A percentile compares a stretch with the other conserved stretches of the same genome.
These are phyloP conservation scores for Apophysomyces ossiformis DNA, from an alignment of 371 early-diverging fungal genomes.

Conservation along the genomic window DNA sequence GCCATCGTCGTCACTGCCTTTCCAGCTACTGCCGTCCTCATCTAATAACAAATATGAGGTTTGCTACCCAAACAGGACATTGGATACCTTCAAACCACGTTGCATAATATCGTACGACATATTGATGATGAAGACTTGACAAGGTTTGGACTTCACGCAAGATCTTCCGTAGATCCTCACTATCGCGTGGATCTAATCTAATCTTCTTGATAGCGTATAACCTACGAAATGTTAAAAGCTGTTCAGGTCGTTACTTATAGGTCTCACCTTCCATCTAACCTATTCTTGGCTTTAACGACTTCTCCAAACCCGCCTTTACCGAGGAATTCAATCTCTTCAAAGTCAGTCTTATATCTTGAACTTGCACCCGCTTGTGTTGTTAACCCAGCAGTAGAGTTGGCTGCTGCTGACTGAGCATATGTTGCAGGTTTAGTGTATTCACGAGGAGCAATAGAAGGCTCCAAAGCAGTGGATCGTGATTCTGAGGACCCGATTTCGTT, in stretches of 20 bases:
- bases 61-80: background rate
- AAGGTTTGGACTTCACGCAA: slow-evolving; percentile 91
- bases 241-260: background rate
- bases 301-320: slow-evolving; percentile 95
- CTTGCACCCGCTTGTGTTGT: slow-evolving; percentile 1
- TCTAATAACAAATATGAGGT: slow-evolving; percentile 27
- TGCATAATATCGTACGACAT: slow-evolving; percentile 92
- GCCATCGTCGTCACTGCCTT: slow-evolving; percentile 47
- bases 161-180: slow-evolving; percentile 80
- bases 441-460: slow-evolving; percentile 1
- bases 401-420: slow-evolving; percentile 1
- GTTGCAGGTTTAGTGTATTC: background rate
- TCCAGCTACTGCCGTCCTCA: slow-evolving; percentile 56
- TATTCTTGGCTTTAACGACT: slow-evolving; percentile 91
- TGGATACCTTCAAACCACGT: slow-evolving; percentile 90
- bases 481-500: background rate
- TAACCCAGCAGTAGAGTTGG: slow-evolving; percentile 1
- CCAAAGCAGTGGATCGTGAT: slow-evolving; percentile 1
- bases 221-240: slow-evolving; percentile 24
- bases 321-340: slow-evolving; percentile 92
- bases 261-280: slow-evolving; percentile 65
- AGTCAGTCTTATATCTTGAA: slow-evolving; percentile 85
- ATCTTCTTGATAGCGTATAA: slow-evolving; percentile 94
- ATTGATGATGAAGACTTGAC: slow-evolving; percentile 89
- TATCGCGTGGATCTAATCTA: slow-evolving; percentile 73